Conservation (phyloP, 768 basidiomycete species). For the Suillus sp. region DNA sequence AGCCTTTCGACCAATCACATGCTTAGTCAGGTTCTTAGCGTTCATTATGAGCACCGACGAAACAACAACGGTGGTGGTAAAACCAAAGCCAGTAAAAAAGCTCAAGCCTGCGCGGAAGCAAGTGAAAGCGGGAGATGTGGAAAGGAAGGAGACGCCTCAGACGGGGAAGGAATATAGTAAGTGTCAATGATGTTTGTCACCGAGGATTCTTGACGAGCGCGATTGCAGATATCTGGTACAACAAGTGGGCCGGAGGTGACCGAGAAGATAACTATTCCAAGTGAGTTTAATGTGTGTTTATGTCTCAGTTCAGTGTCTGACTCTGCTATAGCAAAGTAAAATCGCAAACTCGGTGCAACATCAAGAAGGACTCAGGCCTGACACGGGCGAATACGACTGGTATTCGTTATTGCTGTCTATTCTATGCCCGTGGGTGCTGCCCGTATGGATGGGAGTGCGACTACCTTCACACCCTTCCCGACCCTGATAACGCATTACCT, state of each 20-base stretch:
- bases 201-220: slow-evolving; percentile 14
- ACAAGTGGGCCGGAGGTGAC: slow-evolving; percentile 99
- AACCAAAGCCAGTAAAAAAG: slow-evolving; percentile 53
- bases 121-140: slow-evolving; percentile 87
- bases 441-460: slow-evolving; percentile 99
- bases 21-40: slow-evolving; percentile 13
- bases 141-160: slow-evolving; percentile 85
- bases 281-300: slow-evolving; percentile 45
- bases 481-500: slow-evolving; percentile 65
- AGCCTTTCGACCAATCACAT: not conserved
- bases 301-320: slow-evolving; percentile 12
- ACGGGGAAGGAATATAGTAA: slow-evolving; percentile 96
- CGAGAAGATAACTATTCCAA: slow-evolving; percentile 96
- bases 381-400: slow-evolving; percentile 95
- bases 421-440: slow-evolving; percentile 95
- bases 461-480: slow-evolving; percentile 88
- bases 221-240: slow-evolving; percentile 90
- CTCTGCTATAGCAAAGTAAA: slow-evolving; percentile 73
- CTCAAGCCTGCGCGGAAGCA: slow-evolving; percentile 93
- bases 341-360: slow-evolving; percentile 88
- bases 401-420: slow-evolving; percentile 91
- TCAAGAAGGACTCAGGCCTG: slow-evolving; percentile 87
- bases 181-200: slow-evolving; percentile 32
- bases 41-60: slow-evolving; percentile 37
- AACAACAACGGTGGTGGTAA: slow-evolving; percentile 20